phyloP scores from a whole-genome alignment of 169 alveolate species.

The Plasmodium cynomolgi region DNA sequence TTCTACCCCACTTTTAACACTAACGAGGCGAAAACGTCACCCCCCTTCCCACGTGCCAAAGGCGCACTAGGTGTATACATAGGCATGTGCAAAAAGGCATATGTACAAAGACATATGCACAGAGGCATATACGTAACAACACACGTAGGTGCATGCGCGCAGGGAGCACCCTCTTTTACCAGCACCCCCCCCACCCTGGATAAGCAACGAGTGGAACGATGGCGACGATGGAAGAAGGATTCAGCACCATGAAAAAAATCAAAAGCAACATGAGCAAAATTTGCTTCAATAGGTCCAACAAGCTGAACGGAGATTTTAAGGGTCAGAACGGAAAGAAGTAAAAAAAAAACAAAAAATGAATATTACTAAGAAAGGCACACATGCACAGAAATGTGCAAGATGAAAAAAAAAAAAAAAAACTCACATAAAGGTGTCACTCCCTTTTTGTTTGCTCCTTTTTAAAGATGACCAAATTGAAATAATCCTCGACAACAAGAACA shows the following conservation, averaged over 20 bases:
- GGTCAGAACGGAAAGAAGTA: conserved; percentile 33
- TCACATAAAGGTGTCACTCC: neutral
- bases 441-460: conserved; percentile 10
- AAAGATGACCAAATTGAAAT: conserved; percentile 71
- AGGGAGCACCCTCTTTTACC: neutral
- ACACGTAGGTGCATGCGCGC: neutral
- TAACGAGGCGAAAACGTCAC: neutral
- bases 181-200: neutral
- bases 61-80: neutral
- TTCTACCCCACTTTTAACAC: neutral
- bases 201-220: neutral
- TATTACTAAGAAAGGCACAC: neutral
- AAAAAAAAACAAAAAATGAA: neutral
- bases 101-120: neutral
- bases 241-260: conserved; percentile 41
- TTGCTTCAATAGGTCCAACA: conserved; percentile 53
- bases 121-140: neutral
- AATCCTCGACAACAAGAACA: conserved; percentile 62
- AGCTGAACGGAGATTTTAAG: conserved; percentile 66
- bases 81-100: neutral
- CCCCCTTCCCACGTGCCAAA: neutral
- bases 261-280: conserved; percentile 64
- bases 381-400: neutral
- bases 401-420: neutral
- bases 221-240: conserved; percentile 37